Conservation (phyloP, 176 grass and related monocot genomes). For the Pontederia crassipes region DNA sequence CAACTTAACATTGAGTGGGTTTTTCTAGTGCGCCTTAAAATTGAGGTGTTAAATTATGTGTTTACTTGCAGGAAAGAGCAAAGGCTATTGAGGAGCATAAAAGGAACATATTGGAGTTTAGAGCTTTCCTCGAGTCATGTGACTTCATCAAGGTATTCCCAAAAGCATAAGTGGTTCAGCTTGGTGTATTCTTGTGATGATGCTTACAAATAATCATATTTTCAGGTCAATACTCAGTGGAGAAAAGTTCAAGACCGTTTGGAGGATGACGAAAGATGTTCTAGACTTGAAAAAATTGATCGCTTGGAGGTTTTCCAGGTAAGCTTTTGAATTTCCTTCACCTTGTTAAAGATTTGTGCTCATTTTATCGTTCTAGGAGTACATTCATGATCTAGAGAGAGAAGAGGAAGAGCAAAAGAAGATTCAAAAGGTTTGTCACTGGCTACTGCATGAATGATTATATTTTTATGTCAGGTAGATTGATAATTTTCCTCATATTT, state of each 20-base stretch:
- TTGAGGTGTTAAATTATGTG: conserved; percentile 2
- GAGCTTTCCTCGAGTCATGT: conserved; percentile 83
- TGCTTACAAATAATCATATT: neutral
- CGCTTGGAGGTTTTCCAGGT: conserved; percentile 93
- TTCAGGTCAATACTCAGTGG: conserved; percentile 69
- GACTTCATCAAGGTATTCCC: conserved; percentile 81
- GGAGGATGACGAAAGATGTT: conserved; percentile 88
- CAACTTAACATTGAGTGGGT: no score
- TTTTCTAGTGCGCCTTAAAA: neutral
- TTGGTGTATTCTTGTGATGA: neutral
- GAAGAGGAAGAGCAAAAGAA: conserved; percentile 79
- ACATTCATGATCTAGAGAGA: conserved; percentile 68
- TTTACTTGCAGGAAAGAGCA: conserved; percentile 60
- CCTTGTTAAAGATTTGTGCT: neutral
- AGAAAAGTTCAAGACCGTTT: conserved; percentile 91
- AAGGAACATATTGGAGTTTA: conserved; percentile 59
- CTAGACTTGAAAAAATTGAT: conserved; percentile 76
- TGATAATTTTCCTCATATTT: neutral
- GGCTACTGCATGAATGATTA: neutral
- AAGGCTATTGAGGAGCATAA: conserved; percentile 80
- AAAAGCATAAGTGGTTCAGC: neutral
- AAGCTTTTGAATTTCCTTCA: conserved; percentile 10
- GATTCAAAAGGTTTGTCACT: conserved; percentile 45
- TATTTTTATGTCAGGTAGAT: neutral
- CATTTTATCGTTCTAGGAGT: conserved; percentile 50